A percentile compares a stretch with the other conserved stretches of the same genome.
Evolutionary conservation across 1,284 basidiomycete genomes (phyloP).

Genomic region (Hypsizygus ulmarius): DNA sequence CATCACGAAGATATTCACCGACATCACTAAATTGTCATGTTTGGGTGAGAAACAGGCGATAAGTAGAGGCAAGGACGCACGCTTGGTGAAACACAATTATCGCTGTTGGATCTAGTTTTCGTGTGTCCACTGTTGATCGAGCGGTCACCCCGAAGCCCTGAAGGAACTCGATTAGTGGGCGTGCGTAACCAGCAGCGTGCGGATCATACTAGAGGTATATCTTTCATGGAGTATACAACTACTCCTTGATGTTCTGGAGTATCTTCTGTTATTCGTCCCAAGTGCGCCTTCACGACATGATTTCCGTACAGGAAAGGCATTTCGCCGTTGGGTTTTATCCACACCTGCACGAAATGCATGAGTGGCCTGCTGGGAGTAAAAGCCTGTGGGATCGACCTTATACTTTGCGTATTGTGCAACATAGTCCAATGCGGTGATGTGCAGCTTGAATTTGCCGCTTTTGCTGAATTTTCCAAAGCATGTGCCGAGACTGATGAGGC

Average conservation of each 20-base stretch:
- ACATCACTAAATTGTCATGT: slow-evolving; percentile 64
- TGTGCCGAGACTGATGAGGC: slow-evolving; percentile 91
- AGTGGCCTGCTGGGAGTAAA: background rate
- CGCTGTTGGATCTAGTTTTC: slow-evolving; percentile 97
- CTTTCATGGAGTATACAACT: slow-evolving; percentile 94
- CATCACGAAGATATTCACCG: slow-evolving; percentile 93
- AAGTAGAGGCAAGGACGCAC: slow-evolving; percentile 45
- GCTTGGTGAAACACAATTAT: slow-evolving; percentile 99
- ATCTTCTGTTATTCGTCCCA: slow-evolving; percentile 99
- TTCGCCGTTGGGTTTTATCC: slow-evolving; percentile 99
- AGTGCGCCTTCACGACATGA: slow-evolving; percentile 97
- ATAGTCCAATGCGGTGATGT: slow-evolving; percentile 92
- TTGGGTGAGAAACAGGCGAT: slow-evolving; percentile 4
- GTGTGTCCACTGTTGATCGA: slow-evolving; percentile 91
- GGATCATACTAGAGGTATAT: slow-evolving; percentile 76
- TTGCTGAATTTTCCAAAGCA: slow-evolving; percentile 99
- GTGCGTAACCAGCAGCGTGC: background rate
- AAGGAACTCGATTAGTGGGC: slow-evolving; percentile 9
- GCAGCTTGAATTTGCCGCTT: slow-evolving; percentile 96
- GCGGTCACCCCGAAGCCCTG: slow-evolving; percentile 99
- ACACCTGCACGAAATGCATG: slow-evolving; percentile 59
- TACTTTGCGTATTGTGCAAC: slow-evolving; percentile 97
- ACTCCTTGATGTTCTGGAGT: slow-evolving; percentile 99
- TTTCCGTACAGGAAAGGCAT: slow-evolving; percentile 99
- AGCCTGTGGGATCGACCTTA: slow-evolving; percentile 61